Conservation (phyloP, 129 eudicot genomes). For the Silybum marianum region DNA sequence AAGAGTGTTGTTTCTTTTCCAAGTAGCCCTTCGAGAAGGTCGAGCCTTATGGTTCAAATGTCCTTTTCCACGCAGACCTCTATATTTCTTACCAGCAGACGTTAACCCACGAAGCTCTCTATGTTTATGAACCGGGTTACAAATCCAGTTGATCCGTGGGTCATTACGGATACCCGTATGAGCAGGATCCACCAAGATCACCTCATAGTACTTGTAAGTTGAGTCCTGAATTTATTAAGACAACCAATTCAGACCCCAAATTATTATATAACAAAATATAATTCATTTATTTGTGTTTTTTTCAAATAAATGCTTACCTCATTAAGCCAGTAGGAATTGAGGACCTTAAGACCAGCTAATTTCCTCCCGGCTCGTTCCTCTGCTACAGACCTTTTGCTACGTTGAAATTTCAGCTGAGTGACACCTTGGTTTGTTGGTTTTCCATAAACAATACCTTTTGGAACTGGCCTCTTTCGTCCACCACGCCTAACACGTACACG, state of each 20-base stretch:
- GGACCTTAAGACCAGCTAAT: slow-evolving; percentile 78
- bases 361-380: slow-evolving; percentile 83
- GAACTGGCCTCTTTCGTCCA: slow-evolving; percentile 84
- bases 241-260: not conserved
- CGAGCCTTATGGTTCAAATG: slow-evolving; percentile 75
- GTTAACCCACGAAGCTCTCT: slow-evolving; percentile 86
- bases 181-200: slow-evolving; percentile 74
- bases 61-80: slow-evolving; percentile 82
- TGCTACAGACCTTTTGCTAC: slow-evolving; percentile 77
- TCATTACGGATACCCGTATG: slow-evolving; percentile 67
- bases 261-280: too few species aligned
- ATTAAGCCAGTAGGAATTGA: slow-evolving; percentile 67
- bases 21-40: slow-evolving; percentile 80
- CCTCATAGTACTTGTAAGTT: slow-evolving; percentile 77
- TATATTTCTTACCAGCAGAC: slow-evolving; percentile 84
- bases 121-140: slow-evolving; percentile 73
- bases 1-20: slow-evolving; percentile 89
- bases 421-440: slow-evolving; percentile 80
- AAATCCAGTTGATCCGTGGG: slow-evolving; percentile 81
- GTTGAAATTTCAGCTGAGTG: slow-evolving; percentile 66
- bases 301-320: slow-evolving; percentile 39
- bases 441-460: slow-evolving; percentile 80
- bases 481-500: slow-evolving; percentile 87
- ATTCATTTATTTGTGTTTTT: not conserved
- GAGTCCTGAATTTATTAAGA: slow-evolving; percentile 53